These are phyloP conservation scores for Fusarium pseudocircinatum DNA, from an alignment of 2,329 filamentous ascomycete genomes.

Conservation along the genomic window DNA sequence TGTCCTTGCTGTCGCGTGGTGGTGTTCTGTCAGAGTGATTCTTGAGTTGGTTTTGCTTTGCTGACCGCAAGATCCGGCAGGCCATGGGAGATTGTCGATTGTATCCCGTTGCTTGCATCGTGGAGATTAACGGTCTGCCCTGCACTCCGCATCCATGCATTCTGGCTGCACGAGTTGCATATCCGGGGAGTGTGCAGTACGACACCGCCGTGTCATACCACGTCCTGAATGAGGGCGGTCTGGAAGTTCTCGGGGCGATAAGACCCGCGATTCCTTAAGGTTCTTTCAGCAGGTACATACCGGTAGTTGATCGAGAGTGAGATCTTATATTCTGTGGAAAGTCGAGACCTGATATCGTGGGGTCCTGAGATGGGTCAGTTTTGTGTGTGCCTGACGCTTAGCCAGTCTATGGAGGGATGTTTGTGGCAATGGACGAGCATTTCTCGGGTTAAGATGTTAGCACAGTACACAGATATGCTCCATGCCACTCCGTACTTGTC, in stretches of 20 bases:
- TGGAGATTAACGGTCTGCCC: slow-evolving; percentile 19
- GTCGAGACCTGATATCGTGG: background rate
- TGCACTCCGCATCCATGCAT: slow-evolving; percentile 25
- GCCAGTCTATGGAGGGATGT: background rate
- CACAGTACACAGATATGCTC: background rate
- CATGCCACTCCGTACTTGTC: background rate
- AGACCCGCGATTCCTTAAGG: background rate
- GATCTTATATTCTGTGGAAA: background rate
- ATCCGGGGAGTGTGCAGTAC: slow-evolving; percentile 15
- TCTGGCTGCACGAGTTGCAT: slow-evolving; percentile 16
- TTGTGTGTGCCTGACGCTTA: slow-evolving; percentile 7
- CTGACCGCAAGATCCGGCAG: slow-evolving; percentile 25
- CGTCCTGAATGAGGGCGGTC: slow-evolving; percentile 23
- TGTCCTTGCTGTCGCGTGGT: background rate
- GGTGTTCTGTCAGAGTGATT: background rate
- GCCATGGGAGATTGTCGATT: slow-evolving; percentile 14
- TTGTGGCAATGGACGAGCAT: background rate
- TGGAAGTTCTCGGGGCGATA: slow-evolving; percentile 28
- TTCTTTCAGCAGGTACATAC: background rate
- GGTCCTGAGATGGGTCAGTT: background rate
- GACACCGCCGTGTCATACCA: slow-evolving; percentile 15
- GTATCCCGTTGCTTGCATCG: slow-evolving; percentile 20
- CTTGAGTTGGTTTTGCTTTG: background rate
- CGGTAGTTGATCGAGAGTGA: slow-evolving; percentile 3
- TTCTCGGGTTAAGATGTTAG: background rate